phyloP scores from a whole-genome alignment of 2,329 filamentous ascomycete genomes.

The Trichoderma sp. region DNA sequence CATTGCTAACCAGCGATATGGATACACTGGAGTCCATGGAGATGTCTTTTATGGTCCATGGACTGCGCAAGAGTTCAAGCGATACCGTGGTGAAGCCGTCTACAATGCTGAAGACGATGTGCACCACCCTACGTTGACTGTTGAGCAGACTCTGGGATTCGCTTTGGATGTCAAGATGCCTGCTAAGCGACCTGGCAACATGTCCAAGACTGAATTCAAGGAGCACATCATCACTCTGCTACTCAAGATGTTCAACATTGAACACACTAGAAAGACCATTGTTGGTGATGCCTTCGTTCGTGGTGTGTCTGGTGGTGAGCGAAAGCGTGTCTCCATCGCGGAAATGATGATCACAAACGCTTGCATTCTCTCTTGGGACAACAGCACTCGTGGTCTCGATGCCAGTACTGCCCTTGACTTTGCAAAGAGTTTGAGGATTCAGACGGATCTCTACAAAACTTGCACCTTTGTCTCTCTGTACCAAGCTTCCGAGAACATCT shows the following conservation, averaged over 20 bases:
- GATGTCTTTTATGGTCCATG: conserved; percentile 78
- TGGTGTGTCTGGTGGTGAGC: conserved; percentile 76
- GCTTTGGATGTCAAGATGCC: conserved; percentile 83
- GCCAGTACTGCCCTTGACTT: conserved; percentile 67
- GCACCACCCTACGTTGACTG: conserved; percentile 80
- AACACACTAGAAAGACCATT: conserved; percentile 80
- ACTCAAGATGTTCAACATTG: conserved; percentile 90
- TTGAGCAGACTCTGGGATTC: conserved; percentile 83
- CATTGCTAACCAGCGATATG: conserved; percentile 63
- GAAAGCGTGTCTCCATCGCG: conserved; percentile 77
- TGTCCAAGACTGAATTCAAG: conserved; percentile 73
- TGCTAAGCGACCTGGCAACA: conserved; percentile 71
- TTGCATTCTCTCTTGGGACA: conserved; percentile 73
- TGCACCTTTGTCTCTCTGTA: conserved; percentile 85
- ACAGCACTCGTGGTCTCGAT: conserved; percentile 67
- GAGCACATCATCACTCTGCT: conserved; percentile 70
- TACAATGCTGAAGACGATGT: conserved; percentile 81
- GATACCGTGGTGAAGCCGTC: conserved; percentile 77
- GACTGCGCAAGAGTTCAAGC: conserved; percentile 66
- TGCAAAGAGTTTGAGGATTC: conserved; percentile 67
- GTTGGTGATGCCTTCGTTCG: conserved; percentile 81
- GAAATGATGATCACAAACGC: conserved; percentile 78
- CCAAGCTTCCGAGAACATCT: conserved; percentile 81
- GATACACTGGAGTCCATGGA: conserved; percentile 57
- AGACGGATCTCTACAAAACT: conserved; percentile 81